Conservation (phyloP, 257 asterid genomes). For the Ilex aquifolium region DNA sequence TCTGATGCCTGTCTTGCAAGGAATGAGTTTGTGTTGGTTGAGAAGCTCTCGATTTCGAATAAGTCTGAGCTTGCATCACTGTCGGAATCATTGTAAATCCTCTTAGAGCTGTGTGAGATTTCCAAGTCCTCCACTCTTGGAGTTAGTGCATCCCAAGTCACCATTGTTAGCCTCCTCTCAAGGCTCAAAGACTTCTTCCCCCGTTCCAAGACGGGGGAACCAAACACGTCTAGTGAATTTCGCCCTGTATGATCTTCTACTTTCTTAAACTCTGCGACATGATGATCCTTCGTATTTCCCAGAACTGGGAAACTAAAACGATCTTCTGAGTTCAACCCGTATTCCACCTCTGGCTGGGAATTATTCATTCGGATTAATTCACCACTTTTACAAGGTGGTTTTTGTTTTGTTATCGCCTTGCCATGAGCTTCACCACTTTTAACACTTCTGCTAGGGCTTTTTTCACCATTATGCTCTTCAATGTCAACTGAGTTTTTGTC, state of each 20-base stretch:
- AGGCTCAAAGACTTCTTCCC: constrained; percentile 20
- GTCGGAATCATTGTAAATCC: constrained; percentile 35
- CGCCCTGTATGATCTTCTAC: constrained; percentile 14
- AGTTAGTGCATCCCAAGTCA: constrained; percentile 62
- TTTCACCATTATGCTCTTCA: constrained; percentile 16
- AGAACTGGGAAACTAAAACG: constrained; percentile 22
- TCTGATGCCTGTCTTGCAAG: constrained; percentile 41
- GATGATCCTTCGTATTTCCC: constrained; percentile 7
- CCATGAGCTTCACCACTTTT: constrained; percentile 11
- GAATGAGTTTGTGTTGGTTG: constrained; percentile 35
- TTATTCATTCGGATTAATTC: constrained; percentile 1
- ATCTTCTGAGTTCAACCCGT: constrained; percentile 11
- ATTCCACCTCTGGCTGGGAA: constrained; percentile 12
- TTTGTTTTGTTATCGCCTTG: constrained; percentile 7
- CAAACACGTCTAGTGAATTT: constrained; percentile 36
- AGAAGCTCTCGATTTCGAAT: constrained; percentile 77
- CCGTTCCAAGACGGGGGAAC: constrained; percentile 23
- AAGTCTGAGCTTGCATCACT: constrained; percentile 81
- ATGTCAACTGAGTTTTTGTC: constrained; percentile 47
- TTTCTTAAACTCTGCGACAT: constrained; percentile 13
- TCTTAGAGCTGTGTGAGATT: constrained; percentile 31
- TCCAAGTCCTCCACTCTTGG: constrained; percentile 28
- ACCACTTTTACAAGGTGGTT: constrained; percentile 4
- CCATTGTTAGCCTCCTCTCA: constrained; percentile 34
- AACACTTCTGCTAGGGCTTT: constrained; percentile 12